Percentiles rank a stretch among this genome's conserved stretches.
Evolutionary conservation across 257 asterid species (phyloP).

Genomic region (Eustoma russellianum): DNA sequence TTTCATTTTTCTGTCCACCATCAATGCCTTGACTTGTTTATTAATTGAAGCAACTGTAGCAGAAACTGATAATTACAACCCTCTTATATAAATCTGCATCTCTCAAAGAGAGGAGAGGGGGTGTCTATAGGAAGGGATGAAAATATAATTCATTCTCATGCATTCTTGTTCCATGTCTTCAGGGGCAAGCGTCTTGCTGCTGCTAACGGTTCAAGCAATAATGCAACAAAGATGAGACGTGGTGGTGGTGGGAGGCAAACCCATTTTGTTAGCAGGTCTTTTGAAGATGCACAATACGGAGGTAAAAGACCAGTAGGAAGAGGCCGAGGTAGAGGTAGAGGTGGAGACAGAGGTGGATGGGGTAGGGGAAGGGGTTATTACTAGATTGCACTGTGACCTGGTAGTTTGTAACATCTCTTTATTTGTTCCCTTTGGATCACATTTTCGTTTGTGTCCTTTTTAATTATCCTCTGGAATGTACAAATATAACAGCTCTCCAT

Average conservation of each 20-base stretch:
- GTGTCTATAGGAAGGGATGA: too few relatives aligned
- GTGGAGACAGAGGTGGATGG: slow-evolving; percentile 22
- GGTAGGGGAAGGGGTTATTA: slow-evolving; percentile 45
- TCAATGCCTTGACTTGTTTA: too few relatives aligned
- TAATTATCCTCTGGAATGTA: neutral
- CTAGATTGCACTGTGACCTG: neutral
- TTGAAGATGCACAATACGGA: slow-evolving; percentile 32
- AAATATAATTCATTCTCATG: neutral
- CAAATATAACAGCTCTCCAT: neutral
- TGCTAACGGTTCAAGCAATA: slow-evolving; percentile 32
- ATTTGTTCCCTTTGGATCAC: neutral
- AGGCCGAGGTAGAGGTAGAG: slow-evolving; percentile 39
- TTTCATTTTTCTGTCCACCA: too few relatives aligned
- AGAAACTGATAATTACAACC: too few relatives aligned
- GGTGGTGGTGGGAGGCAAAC: slow-evolving; percentile 28
- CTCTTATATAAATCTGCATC: too few relatives aligned
- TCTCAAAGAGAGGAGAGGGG: too few relatives aligned
- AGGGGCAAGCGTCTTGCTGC: slow-evolving; percentile 59
- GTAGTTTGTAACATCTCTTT: too few relatives aligned
- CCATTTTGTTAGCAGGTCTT: slow-evolving; percentile 28
- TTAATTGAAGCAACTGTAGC: too few relatives aligned
- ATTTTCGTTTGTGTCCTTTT: neutral
- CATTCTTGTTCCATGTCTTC: slow-evolving; percentile 9
- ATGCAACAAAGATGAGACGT: slow-evolving; percentile 47
- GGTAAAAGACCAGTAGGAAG: slow-evolving; percentile 37